Base-by-base conservation (phyloP, 768 basidiomycete genomes). In the Hericium erinaceus region DNA sequence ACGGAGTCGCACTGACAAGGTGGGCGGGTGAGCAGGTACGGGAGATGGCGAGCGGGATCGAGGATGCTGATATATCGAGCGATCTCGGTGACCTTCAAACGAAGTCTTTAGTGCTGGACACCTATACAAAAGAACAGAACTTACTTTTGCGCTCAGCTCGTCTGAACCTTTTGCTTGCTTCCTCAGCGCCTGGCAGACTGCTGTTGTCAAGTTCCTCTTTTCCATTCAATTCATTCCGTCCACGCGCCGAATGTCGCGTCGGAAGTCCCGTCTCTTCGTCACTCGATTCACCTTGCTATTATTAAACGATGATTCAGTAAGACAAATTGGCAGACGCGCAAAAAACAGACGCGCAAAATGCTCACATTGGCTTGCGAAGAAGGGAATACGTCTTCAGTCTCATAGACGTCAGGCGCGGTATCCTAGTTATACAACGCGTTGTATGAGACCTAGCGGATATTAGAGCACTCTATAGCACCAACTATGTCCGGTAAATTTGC, bases 401-500 rank as follows among this genome's bases (percentile, higher is more conserved):
- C 93, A 67, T 95, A 95, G 48, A 95, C 82, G 69, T 95, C 93
- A 41, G 82, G 92, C 1, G 90, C 92, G 12, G 89, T 90, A 72
- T 94, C 92, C 92, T 95, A 54, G 38, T n/a, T 40, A n/a, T 16
- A 26, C 20, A 37, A 53, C 48, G 33, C 28, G 41, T 52, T 39
- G 16, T 49, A 37, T 46, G 24, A 40, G 48, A 12, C n/a, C 26
- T 48, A 39, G 15, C 49, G 39, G 26, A 38, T 41, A 37, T 40
- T 15, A 3, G 38, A 50, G 28, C 12, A 18, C 52, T 24, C 26
- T n/a, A 16, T 28, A 46, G 18, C n/a, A 79, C 87, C 57, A 64
- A 94, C 93, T 57, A 95, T 95, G 68, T 95, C 92, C n/a, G 93
- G 93, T 3, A 95, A 74, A 66, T 85, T 83, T 11, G 91, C 85